Conservation (phyloP, 2,329 filamentous ascomycete genomes). For the Colletotrichum lupini region DNA sequence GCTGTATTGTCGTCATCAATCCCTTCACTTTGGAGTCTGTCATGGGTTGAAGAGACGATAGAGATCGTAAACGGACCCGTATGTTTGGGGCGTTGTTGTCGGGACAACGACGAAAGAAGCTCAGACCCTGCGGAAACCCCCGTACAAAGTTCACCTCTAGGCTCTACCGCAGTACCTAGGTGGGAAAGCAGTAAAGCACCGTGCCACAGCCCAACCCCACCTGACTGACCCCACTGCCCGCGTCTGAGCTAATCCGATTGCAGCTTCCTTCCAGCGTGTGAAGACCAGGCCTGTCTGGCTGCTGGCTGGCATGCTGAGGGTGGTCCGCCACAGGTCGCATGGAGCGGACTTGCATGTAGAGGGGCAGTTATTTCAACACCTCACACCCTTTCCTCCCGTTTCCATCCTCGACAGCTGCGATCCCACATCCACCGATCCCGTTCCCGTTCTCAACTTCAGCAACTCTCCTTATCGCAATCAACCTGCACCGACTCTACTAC, state of each 20-base stretch:
- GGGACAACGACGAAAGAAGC: conserved; percentile 21
- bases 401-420: conserved; percentile 42
- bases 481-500: conserved; percentile 42
- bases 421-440: conserved; percentile 31
- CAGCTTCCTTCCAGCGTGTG: conserved; percentile 26
- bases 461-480: conserved; percentile 36
- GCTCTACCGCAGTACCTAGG: background rate
- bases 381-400: conserved; percentile 42
- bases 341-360: conserved; percentile 52
- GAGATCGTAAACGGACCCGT: conserved; percentile 10
- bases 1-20: background rate
- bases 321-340: conserved; percentile 34
- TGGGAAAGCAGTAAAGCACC: background rate
- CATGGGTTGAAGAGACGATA: conserved; percentile 13
- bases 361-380: conserved; percentile 45
- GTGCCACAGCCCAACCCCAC: conserved; percentile 30
- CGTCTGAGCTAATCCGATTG: conserved; percentile 33
- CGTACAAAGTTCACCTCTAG: background rate
- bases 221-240: conserved; percentile 29
- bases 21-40: background rate
- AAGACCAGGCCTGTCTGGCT: conserved; percentile 26
- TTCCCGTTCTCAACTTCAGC: conserved; percentile 47
- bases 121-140: conserved; percentile 30
- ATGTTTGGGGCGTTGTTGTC: conserved; percentile 32
- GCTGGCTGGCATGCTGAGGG: conserved; percentile 27